phyloP scores from a whole-genome alignment of 129 eudicot species.

The Tagetes erecta region DNA sequence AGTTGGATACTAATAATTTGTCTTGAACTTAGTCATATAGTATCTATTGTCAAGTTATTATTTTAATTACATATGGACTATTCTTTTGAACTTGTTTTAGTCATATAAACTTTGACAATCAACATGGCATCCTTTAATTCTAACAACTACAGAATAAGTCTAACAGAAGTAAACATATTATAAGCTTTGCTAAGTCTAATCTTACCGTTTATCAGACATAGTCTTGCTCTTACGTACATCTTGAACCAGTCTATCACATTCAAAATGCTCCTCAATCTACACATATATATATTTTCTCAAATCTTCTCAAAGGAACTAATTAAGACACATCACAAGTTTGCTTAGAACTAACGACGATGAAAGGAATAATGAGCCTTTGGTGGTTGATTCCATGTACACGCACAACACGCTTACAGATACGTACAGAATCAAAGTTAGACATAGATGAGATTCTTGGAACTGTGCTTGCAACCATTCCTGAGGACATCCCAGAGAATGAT shows the following conservation, averaged over 20 bases:
- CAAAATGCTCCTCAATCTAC: background rate
- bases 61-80: background rate
- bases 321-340: background rate
- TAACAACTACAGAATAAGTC: constrained; percentile 1
- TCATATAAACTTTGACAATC: background rate
- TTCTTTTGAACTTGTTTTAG: background rate
- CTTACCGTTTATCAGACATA: background rate
- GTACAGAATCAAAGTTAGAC: constrained; percentile 42
- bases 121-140: background rate
- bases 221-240: background rate
- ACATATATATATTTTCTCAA: background rate
- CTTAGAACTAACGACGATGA: constrained; percentile 22
- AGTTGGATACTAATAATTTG: background rate
- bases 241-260: constrained; percentile 2
- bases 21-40: background rate
- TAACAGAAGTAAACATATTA: background rate
- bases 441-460: constrained; percentile 52
- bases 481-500: constrained; percentile 38
- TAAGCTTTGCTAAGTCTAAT: background rate
- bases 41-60: background rate
- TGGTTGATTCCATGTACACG: constrained; percentile 45
- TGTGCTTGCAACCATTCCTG: constrained; percentile 51
- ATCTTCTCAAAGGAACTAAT: background rate
- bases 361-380: constrained; percentile 46
- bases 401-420: constrained; percentile 21